Conservation (phyloP, 805 yeast species). For the Helenozyma rhizophorensis region DNA sequence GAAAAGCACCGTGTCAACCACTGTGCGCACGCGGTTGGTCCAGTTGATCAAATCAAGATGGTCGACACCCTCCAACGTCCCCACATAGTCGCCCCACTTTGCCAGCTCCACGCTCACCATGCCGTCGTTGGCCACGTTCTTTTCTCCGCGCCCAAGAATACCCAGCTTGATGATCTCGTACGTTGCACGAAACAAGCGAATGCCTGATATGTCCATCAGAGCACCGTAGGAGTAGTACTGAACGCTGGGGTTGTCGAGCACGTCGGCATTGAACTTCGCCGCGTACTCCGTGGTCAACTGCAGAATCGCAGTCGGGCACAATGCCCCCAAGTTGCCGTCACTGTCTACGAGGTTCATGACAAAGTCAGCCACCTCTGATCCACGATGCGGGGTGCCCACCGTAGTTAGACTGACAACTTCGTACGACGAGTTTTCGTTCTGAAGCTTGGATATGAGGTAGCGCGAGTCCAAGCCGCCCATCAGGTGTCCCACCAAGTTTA, state of each 20-base stretch:
- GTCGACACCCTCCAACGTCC: slow-evolving; percentile 73
- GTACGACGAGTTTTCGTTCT: slow-evolving; percentile 33
- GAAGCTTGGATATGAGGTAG: slow-evolving; percentile 58
- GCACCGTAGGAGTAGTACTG: slow-evolving; percentile 85
- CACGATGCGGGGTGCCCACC: slow-evolving; percentile 83
- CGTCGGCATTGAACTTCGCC: slow-evolving; percentile 48
- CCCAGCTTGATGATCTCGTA: slow-evolving; percentile 54
- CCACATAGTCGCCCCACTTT: slow-evolving; percentile 80
- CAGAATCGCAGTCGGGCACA: slow-evolving; percentile 41
- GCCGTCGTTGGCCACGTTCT: slow-evolving; percentile 73
- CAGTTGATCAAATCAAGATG: slow-evolving; percentile 86
- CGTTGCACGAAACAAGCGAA: slow-evolving; percentile 56
- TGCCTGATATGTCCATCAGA: slow-evolving; percentile 56
- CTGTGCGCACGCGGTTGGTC: slow-evolving; percentile 51
- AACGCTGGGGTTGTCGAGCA: slow-evolving; percentile 57
- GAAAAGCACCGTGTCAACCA: slow-evolving; percentile 26
- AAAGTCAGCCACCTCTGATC: slow-evolving; percentile 78
- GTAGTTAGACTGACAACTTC: slow-evolving; percentile 76
- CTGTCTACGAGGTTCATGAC: slow-evolving; percentile 35
- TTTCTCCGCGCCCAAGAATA: slow-evolving; percentile 12
- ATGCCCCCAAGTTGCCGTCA: slow-evolving; percentile 11
- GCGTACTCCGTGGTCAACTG: slow-evolving; percentile 61
- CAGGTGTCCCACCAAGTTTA: slow-evolving; percentile 82
- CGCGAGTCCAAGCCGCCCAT: slow-evolving; percentile 93
- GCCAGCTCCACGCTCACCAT: slow-evolving; percentile 75